These are phyloP conservation scores for Aspergillus chevalieri DNA, from an alignment of 2,329 filamentous ascomycete genomes.

Conservation along the genomic window DNA sequence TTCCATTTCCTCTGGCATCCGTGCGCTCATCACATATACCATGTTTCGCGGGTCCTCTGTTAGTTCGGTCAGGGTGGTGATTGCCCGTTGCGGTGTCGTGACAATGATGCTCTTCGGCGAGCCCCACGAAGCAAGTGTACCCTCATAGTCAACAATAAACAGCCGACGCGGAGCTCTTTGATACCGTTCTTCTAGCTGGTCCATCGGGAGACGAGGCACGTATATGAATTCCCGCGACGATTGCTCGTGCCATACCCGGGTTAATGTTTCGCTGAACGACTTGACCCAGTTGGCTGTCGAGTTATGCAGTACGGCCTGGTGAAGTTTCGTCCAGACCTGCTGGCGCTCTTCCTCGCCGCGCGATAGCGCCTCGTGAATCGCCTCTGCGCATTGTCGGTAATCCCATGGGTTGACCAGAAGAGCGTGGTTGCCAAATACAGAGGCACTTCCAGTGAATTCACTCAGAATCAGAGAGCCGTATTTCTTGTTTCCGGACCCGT, in stretches of 20 bases:
- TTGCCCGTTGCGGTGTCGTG: slow-evolving; percentile 76
- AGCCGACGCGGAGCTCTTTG: slow-evolving; percentile 60
- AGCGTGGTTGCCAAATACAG: slow-evolving; percentile 73
- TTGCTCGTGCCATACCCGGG: slow-evolving; percentile 75
- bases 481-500: slow-evolving; percentile 56
- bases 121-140: slow-evolving; percentile 82
- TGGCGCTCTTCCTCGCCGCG: slow-evolving; percentile 71
- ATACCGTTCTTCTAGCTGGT: slow-evolving; percentile 61
- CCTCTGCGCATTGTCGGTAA: slow-evolving; percentile 78
- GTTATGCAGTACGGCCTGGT: slow-evolving; percentile 68
- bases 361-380: slow-evolving; percentile 75
- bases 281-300: slow-evolving; percentile 82
- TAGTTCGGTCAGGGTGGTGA: slow-evolving; percentile 76
- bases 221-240: slow-evolving; percentile 76
- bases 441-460: slow-evolving; percentile 89
- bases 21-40: slow-evolving; percentile 90
- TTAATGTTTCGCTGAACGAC: slow-evolving; percentile 65
- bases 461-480: slow-evolving; percentile 86
- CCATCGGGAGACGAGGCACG: slow-evolving; percentile 74
- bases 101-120: slow-evolving; percentile 78
- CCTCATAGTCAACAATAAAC: slow-evolving; percentile 91
- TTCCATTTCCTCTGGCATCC: slow-evolving; percentile 81
- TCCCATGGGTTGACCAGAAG: slow-evolving; percentile 94
- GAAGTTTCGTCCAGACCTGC: slow-evolving; percentile 66
- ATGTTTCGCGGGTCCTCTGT: slow-evolving; percentile 73